phyloP scores from a whole-genome alignment of 2,329 filamentous ascomycete genomes.

The Xylaria hypoxylon region DNA sequence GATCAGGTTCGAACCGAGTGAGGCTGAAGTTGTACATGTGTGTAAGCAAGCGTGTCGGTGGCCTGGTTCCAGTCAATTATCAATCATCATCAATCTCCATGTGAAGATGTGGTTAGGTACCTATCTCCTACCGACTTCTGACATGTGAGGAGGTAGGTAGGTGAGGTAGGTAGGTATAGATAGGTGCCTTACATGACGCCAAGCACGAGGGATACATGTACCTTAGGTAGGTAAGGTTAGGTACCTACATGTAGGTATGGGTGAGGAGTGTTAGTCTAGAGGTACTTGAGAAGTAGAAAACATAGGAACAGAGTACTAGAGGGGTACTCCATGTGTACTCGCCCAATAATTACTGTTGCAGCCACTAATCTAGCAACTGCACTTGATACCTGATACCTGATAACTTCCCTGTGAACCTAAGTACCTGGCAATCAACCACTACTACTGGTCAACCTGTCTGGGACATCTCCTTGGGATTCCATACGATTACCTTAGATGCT shows the following conservation, averaged over 20 bases:
- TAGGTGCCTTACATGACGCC: not conserved
- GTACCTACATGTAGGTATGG: too few species aligned
- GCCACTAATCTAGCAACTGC: too few species aligned
- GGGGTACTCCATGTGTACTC: too few species aligned
- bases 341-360: too few species aligned
- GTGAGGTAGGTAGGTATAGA: not conserved
- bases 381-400: too few species aligned
- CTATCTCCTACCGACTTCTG: not conserved
- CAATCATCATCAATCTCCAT: not conserved
- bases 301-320: not conserved
- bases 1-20: slow-evolving; percentile 12
- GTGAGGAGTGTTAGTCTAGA: too few species aligned
- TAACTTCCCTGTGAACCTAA: too few species aligned
- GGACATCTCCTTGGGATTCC: too few species aligned
- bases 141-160: not conserved
- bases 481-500: too few species aligned
- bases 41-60: not conserved
- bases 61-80: not conserved
- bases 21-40: slow-evolving; percentile 25
- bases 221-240: too few species aligned
- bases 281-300: not conserved
- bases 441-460: too few species aligned
- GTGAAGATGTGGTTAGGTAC: slow-evolving; percentile 1
- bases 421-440: too few species aligned
- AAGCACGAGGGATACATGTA: not conserved